Percentiles rank a stretch among this genome's conserved stretches.
Evolutionary conservation across 2,329 filamentous ascomycete species (phyloP).

Genomic region (Aureobasidium pullulans): DNA sequence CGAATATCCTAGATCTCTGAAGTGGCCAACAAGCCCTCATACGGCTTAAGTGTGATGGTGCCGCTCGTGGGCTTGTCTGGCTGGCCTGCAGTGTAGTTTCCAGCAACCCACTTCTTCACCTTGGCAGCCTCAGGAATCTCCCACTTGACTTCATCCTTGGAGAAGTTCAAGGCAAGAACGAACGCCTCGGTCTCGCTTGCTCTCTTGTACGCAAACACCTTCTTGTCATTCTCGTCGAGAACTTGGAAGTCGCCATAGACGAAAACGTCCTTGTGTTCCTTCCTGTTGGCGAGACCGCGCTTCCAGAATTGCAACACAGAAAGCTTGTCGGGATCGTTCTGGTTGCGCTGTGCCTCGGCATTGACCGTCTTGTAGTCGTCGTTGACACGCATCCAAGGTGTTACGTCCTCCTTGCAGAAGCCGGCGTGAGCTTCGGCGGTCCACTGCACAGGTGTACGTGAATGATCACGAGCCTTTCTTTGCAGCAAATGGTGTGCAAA

Average conservation of each 20-base stretch:
- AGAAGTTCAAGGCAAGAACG: conserved; percentile 30
- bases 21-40: conserved; percentile 27
- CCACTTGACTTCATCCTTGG: conserved; percentile 25
- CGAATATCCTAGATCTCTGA: not conserved
- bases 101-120: conserved; percentile 29
- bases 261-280: conserved; percentile 51
- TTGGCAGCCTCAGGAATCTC: conserved; percentile 26
- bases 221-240: conserved; percentile 44
- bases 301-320: conserved; percentile 58
- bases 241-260: conserved; percentile 54
- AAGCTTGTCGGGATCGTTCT: conserved; percentile 21
- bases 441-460: conserved; percentile 65
- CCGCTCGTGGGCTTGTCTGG: conserved; percentile 23
- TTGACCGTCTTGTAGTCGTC: conserved; percentile 50
- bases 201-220: conserved; percentile 47
- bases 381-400: conserved; percentile 55
- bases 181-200: conserved; percentile 24
- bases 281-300: conserved; percentile 46
- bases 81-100: conserved; percentile 25
- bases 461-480: conserved; percentile 52
- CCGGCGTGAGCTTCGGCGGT: conserved; percentile 48
- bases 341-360: conserved; percentile 43
- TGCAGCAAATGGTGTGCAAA: conserved; percentile 48
- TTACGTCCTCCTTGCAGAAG: conserved; percentile 44
- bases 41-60: conserved; percentile 25